These are phyloP conservation scores for Epicoccum sorghinum DNA, from an alignment of 2,329 filamentous ascomycete genomes.

Conservation along the genomic window DNA sequence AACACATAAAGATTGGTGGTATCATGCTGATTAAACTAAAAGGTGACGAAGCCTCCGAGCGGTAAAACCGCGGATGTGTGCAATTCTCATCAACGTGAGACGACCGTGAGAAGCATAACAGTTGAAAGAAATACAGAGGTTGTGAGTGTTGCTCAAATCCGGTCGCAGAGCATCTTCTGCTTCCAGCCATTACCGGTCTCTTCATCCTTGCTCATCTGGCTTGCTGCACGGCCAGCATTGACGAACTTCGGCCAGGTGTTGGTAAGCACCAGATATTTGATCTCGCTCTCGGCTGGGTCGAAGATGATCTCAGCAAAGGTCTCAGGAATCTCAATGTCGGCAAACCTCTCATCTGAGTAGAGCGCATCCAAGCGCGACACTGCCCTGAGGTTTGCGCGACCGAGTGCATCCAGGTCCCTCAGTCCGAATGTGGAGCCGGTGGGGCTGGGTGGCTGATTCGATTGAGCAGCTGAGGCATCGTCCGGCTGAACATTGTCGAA, in stretches of 20 bases:
- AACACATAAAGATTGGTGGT: background rate
- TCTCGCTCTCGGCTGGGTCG: slow-evolving; percentile 38
- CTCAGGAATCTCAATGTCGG: slow-evolving; percentile 29
- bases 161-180: slow-evolving; percentile 15
- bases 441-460: slow-evolving; percentile 14
- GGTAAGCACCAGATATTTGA: slow-evolving; percentile 45
- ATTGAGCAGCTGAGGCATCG: slow-evolving; percentile 1
- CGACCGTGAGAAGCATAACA: background rate
- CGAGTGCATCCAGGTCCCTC: slow-evolving; percentile 32
- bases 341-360: slow-evolving; percentile 24
- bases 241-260: slow-evolving; percentile 48
- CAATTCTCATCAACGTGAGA: background rate
- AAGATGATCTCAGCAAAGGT: slow-evolving; percentile 38
- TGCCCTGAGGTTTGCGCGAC: slow-evolving; percentile 37
- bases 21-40: slow-evolving; percentile 13
- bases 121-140: background rate
- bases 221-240: slow-evolving; percentile 31
- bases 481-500: slow-evolving; percentile 31
- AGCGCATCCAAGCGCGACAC: slow-evolving; percentile 29
- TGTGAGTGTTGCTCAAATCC: background rate
- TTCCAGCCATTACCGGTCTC: slow-evolving; percentile 21
- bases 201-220: slow-evolving; percentile 24
- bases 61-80: background rate
- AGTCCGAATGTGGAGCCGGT: slow-evolving; percentile 26
- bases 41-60: background rate